phyloP scores from a whole-genome alignment of 2,329 filamentous ascomycete species.

The Alternaria alternata region DNA sequence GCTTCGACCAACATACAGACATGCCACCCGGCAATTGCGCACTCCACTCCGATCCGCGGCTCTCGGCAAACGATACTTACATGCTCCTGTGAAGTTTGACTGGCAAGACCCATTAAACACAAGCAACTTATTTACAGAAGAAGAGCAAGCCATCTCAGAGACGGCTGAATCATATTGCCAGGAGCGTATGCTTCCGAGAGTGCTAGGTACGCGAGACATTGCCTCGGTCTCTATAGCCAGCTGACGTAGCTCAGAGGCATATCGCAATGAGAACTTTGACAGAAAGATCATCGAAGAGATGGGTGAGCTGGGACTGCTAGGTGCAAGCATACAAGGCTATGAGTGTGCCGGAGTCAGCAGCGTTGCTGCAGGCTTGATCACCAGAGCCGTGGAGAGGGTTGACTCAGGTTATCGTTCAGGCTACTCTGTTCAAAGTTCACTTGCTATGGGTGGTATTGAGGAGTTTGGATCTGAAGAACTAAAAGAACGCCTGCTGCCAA shows the following conservation, averaged over 20 bases:
- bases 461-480: constrained; percentile 87
- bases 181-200: constrained; percentile 82
- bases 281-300: constrained; percentile 86
- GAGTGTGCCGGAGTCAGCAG: constrained; percentile 88
- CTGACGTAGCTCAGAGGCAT: constrained; percentile 69
- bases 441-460: constrained; percentile 93
- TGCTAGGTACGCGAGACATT: constrained; percentile 69
- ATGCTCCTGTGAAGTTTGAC: constrained; percentile 68
- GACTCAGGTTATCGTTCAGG: constrained; percentile 91
- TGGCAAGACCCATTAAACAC: constrained; percentile 89
- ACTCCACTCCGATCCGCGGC: constrained; percentile 36
- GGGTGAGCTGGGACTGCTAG: constrained; percentile 89
- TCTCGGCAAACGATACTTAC: constrained; percentile 52
- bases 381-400: constrained; percentile 86
- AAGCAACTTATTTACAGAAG: constrained; percentile 81
- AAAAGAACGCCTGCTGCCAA: constrained; percentile 82
- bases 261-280: constrained; percentile 87
- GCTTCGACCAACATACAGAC: constrained; percentile 55
- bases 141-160: constrained; percentile 88
- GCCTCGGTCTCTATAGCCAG: neutral
- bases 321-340: constrained; percentile 86
- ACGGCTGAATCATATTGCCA: constrained; percentile 95
- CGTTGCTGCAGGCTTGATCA: constrained; percentile 89
- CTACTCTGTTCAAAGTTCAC: constrained; percentile 91
- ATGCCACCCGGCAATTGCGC: constrained; percentile 52